Conservation (phyloP, 2,329 filamentous ascomycete genomes). For the Trichoderma semiorbis region DNA sequence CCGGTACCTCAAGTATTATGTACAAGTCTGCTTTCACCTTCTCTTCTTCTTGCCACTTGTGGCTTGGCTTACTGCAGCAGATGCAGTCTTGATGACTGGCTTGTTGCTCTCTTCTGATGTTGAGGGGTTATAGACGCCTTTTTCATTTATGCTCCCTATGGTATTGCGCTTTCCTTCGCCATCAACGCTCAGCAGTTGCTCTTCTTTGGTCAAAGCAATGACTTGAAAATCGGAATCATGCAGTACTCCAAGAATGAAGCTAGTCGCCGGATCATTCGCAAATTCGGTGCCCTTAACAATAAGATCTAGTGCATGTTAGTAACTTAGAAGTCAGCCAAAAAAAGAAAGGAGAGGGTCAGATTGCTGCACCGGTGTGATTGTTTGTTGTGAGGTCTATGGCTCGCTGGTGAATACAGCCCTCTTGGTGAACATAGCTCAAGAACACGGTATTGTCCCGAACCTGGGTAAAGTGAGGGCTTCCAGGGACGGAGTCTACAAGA, state of each 20-base stretch:
- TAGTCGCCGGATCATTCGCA: no score
- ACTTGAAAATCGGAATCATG: background rate
- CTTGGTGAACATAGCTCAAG: background rate
- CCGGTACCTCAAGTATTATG: background rate
- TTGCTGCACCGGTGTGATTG: background rate
- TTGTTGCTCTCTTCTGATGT: background rate
- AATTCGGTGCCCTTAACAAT: background rate
- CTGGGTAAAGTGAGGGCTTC: background rate
- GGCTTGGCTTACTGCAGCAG: background rate
- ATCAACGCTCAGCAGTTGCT: background rate
- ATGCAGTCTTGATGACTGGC: background rate
- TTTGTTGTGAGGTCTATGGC: background rate
- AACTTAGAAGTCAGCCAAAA: background rate
- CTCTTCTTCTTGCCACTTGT: background rate
- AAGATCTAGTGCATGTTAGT: background rate
- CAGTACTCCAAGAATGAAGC: background rate
- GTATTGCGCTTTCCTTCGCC: background rate
- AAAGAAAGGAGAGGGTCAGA: background rate
- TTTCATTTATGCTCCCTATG: background rate
- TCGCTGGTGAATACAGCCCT: background rate
- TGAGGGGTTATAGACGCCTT: background rate
- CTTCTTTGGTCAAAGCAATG: background rate
- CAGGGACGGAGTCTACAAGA: background rate
- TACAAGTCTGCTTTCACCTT: background rate
- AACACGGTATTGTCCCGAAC: background rate